Conservation (phyloP, 2,329 filamentous ascomycete genomes). For the Juglanconis juglandina region DNA sequence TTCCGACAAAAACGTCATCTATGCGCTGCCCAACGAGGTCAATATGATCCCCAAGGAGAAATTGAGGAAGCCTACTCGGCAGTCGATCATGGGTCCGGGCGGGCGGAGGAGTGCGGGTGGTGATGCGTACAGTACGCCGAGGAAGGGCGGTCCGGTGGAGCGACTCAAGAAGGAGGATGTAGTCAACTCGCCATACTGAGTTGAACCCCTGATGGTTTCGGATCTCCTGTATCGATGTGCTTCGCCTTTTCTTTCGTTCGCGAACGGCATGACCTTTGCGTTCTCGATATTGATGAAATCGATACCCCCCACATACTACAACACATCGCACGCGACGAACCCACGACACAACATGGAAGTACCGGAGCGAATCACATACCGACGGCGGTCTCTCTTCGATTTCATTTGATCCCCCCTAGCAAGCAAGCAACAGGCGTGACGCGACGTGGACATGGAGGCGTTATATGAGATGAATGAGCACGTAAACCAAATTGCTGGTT, state of each 20-base stretch:
- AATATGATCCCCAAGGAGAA: conserved; percentile 91
- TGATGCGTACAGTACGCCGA: conserved; percentile 11
- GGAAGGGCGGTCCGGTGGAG: conserved; percentile 5
- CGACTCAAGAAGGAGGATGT: conserved; percentile 73
- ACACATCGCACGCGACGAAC: not conserved
- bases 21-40: conserved; percentile 93
- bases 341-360: not conserved
- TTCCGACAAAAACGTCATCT: conserved; percentile 96
- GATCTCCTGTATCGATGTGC: not conserved
- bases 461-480: not conserved
- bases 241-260: not conserved
- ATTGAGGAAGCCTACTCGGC: conserved; percentile 82
- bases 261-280: not conserved
- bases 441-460: not conserved
- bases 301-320: not conserved
- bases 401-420: not conserved
- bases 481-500: not conserved
- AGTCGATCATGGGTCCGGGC: conserved; percentile 75
- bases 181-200: conserved; percentile 66
- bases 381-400: not conserved
- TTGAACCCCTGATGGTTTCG: no score
- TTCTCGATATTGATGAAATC: not conserved
- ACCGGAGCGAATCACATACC: not conserved
- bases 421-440: not conserved
- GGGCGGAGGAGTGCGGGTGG: conserved; percentile 50